Conservation (phyloP, 495 filamentous ascomycete genomes). For the Daldinia childiae region DNA sequence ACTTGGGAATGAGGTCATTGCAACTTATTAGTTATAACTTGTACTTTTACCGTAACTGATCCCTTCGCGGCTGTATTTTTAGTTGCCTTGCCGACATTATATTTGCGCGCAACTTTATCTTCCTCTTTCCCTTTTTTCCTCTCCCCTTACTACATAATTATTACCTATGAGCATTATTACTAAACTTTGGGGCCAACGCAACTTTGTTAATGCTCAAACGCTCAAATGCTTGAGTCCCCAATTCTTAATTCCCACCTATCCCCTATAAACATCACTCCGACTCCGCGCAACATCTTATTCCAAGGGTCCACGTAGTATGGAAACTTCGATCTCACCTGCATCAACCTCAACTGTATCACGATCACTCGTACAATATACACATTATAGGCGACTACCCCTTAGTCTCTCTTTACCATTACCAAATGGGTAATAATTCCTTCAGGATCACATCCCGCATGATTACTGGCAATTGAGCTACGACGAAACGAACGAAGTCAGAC, state of each 20-base stretch:
- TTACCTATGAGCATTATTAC: too few relatives aligned
- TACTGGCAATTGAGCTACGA: constrained; percentile 23
- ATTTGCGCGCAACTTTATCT: constrained; percentile 5
- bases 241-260: constrained; percentile 10
- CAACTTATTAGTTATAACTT: constrained; percentile 14
- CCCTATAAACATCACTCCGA: not conserved
- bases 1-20: constrained; percentile 40
- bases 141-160: not conserved
- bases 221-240: not conserved
- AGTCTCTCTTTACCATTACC: constrained; percentile 2
- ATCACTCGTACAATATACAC: constrained; percentile 10
- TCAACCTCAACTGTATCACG: constrained; percentile 21
- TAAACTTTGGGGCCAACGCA: not conserved
- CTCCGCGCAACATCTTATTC: constrained; percentile 3
- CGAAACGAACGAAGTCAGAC: constrained; percentile 12
- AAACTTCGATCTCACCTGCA: constrained; percentile 35
- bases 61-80: constrained; percentile 32
- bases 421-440: constrained; percentile 26
- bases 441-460: constrained; percentile 15
- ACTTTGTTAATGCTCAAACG: not conserved
- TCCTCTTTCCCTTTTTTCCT: not conserved
- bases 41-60: constrained; percentile 1
- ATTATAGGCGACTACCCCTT: constrained; percentile 12
- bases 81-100: constrained; percentile 22
- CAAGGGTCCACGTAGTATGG: constrained; percentile 28